These are phyloP conservation scores for Jackrogersella minutella DNA, from an alignment of 495 filamentous ascomycete genomes.

Conservation along the genomic window DNA sequence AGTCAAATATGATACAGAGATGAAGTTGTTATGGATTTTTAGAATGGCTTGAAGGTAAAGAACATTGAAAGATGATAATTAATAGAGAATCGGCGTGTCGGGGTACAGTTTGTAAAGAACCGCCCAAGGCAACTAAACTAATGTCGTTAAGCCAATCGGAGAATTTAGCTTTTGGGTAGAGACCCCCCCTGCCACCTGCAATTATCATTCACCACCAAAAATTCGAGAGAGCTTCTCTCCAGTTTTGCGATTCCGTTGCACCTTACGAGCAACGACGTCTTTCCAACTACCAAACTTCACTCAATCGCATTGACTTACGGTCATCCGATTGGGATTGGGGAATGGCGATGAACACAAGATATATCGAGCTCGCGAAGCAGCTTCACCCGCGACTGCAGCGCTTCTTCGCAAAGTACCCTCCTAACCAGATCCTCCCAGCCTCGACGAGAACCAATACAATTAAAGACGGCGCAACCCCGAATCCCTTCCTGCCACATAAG, in stretches of 20 bases:
- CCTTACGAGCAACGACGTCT: slow-evolving; percentile 12
- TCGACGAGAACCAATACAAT: slow-evolving; percentile 44
- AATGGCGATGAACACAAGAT: slow-evolving; percentile 40
- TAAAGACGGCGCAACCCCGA: slow-evolving; percentile 58
- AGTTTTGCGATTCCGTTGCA: slow-evolving; percentile 14
- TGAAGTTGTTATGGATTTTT: slow-evolving; percentile 17
- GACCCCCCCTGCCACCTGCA: slow-evolving; percentile 4
- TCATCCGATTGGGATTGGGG: neutral
- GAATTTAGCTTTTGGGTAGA: slow-evolving; percentile 14
- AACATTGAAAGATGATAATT: slow-evolving; percentile 13
- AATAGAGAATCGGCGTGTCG: slow-evolving; percentile 28
- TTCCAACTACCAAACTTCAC: neutral
- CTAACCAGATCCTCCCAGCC: slow-evolving; percentile 60
- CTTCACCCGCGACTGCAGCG: slow-evolving; percentile 78
- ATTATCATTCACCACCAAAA: slow-evolving; percentile 23
- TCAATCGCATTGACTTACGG: neutral
- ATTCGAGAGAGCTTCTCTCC: slow-evolving; percentile 15
- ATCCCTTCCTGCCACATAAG: slow-evolving; percentile 79
- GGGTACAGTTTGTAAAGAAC: slow-evolving; percentile 4
- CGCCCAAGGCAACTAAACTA: slow-evolving; percentile 12
- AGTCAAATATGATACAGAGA: neutral
- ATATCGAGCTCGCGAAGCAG: slow-evolving; percentile 67
- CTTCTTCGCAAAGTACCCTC: slow-evolving; percentile 91
- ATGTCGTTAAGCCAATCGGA: slow-evolving; percentile 25
- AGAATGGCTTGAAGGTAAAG: slow-evolving; percentile 2